Evolutionary conservation across 352 stramenopile species (phyloP).

Genomic region (Phytophthora melonis): DNA sequence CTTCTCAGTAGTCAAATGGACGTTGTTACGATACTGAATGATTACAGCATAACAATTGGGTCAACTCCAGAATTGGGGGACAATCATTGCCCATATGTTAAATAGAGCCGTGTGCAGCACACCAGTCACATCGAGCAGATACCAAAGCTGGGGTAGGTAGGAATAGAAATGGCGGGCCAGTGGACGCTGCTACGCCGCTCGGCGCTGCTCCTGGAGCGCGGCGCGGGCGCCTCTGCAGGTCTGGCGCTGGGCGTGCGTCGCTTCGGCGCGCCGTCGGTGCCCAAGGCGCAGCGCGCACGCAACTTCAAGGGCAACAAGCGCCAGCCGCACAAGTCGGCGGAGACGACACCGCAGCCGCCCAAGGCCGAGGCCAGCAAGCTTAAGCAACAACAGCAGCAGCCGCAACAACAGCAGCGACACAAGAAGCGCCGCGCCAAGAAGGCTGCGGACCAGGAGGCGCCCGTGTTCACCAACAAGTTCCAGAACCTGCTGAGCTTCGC

Average conservation of each 20-base stretch:
- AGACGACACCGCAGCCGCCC: not conserved
- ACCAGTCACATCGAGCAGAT: constrained; percentile 38
- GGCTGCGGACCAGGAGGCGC: constrained; percentile 26
- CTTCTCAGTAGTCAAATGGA: not conserved
- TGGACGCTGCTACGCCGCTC: constrained; percentile 55
- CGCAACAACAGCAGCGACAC: not conserved
- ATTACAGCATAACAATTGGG: not conserved
- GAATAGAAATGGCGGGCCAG: constrained; percentile 42
- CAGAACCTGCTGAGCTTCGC: constrained; percentile 85
- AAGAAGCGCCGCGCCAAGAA: constrained; percentile 38
- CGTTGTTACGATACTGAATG: not conserved
- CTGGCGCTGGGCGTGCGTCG: constrained; percentile 29
- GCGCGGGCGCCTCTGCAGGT: not conserved
- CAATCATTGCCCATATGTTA: constrained; percentile 10
- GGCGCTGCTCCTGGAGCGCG: constrained; percentile 24
- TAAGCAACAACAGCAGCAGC: constrained; percentile 27
- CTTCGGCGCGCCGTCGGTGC: constrained; percentile 45
- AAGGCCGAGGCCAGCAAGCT: not conserved
- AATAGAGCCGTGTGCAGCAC: constrained; percentile 29
- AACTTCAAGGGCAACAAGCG: constrained; percentile 57
- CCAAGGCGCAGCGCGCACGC: constrained; percentile 55
- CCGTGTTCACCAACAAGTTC: constrained; percentile 87
- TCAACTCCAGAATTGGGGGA: too few species aligned
- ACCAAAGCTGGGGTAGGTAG: constrained; percentile 8
- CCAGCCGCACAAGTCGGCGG: not conserved